phyloP scores from a whole-genome alignment of 371 early-diverging fungal genomes.

The Mortierella sp. region DNA sequence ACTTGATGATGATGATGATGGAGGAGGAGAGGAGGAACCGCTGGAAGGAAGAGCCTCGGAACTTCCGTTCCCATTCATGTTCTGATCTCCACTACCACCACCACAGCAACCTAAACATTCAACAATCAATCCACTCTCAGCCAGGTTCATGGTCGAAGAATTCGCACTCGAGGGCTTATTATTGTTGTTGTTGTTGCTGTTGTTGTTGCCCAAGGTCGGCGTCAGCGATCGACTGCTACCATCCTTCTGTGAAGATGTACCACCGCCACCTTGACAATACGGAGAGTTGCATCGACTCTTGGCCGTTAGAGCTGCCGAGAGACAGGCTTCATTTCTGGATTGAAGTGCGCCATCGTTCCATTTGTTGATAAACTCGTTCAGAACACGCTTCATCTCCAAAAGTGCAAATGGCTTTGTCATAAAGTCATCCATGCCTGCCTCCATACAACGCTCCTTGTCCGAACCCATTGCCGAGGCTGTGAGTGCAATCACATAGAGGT shows the following conservation, averaged over 20 bases:
- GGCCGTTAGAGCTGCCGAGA: constrained; percentile 24
- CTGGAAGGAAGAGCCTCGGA: neutral
- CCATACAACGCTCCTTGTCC: constrained; percentile 70
- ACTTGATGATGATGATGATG: neutral
- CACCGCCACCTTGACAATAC: constrained; percentile 9
- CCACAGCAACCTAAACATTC: constrained; percentile 30
- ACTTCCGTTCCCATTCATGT: neutral
- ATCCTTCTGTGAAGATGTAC: neutral
- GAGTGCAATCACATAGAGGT: constrained; percentile 69
- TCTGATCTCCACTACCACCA: too few relatives aligned
- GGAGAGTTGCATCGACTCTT: constrained; percentile 38
- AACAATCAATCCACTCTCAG: neutral
- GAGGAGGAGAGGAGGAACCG: neutral
- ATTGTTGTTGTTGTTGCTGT: too few relatives aligned
- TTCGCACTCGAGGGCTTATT: constrained; percentile 11
- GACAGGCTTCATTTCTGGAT: constrained; percentile 25
- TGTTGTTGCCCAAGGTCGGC: constrained; percentile 14
- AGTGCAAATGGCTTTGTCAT: constrained; percentile 70
- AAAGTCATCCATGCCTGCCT: constrained; percentile 73
- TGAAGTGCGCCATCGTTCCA: constrained; percentile 22
- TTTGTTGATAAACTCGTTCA: constrained; percentile 25
- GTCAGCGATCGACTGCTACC: constrained; percentile 12
- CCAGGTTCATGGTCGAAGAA: constrained; percentile 17
- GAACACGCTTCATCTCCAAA: constrained; percentile 62
- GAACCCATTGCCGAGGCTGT: constrained; percentile 69